Conservation (phyloP, 768 basidiomycete species). For the Leccinum arenicola region DNA sequence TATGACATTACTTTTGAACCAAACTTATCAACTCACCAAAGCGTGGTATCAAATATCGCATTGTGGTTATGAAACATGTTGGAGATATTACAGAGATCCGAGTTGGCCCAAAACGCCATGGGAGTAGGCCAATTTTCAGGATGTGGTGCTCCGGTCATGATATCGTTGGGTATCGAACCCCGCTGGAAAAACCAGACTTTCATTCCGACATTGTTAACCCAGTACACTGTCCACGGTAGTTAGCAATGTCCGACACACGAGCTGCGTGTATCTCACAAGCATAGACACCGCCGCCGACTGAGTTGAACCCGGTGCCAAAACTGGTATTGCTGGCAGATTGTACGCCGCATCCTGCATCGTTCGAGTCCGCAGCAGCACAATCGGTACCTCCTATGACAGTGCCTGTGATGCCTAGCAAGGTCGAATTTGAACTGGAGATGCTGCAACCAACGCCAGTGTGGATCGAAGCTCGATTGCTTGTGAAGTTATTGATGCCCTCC, state of each 20-base stretch:
- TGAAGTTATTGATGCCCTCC: constrained; percentile 81
- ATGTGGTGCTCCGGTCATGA: constrained; percentile 64
- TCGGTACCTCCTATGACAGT: constrained; percentile 64
- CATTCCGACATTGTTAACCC: constrained; percentile 65
- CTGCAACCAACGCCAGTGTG: constrained; percentile 75
- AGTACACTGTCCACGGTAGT: constrained; percentile 12
- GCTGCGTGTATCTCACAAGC: constrained; percentile 48
- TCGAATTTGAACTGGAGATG: constrained; percentile 47
- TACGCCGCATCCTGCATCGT: constrained; percentile 81
- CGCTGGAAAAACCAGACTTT: constrained; percentile 81
- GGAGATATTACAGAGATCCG: constrained; percentile 70
- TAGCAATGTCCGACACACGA: neutral
- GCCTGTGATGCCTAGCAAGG: constrained; percentile 61
- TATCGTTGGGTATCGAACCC: constrained; percentile 70
- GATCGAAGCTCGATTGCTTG: constrained; percentile 77
- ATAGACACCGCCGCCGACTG: constrained; percentile 81
- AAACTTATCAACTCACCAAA: constrained; percentile 50
- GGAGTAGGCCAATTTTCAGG: constrained; percentile 77
- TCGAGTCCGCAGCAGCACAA: constrained; percentile 66
- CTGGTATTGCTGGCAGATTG: constrained; percentile 56
- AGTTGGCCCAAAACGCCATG: constrained; percentile 71
- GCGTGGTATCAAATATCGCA: constrained; percentile 81
- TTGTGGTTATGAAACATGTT: constrained; percentile 75
- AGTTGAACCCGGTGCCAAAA: constrained; percentile 84
- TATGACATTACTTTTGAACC: constrained; percentile 2